Evolutionary conservation across 371 early-diverging fungal species (phyloP), one percentile per base, ranked within the genome.

Genomic region (Zychaea mexicana): DNA sequence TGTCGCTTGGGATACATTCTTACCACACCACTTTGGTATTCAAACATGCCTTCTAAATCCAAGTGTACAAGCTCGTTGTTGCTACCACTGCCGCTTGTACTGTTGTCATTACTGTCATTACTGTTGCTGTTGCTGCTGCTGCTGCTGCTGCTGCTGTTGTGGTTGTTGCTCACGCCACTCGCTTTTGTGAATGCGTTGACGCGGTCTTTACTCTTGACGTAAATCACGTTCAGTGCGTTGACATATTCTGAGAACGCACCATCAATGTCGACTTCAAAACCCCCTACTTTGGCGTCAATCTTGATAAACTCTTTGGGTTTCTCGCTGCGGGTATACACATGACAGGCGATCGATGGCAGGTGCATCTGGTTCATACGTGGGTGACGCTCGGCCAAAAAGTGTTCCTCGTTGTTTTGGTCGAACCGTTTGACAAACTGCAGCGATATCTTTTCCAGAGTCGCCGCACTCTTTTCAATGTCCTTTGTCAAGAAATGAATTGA

Each of bases 361-460:
- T 75, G 57, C 58, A 92, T 69, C 15, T 88, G 83, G 58, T 94
- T 94, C 78, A 86, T 84, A 22, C 83, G 84, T n/a, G 86, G 77
- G 67, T 92, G 91, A 7, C 81, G 77, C 2, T 83, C 69, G 0
- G 91, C 86, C 28, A 83, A 62, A 67, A 92, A 94, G 64, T 87
- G 86, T 1, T 86, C 81, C 31, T 90, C 89, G 22, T 88, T 86
- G 66, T 79, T 79, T 64, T 85, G 87, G 63, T 94, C 89, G 71
- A 94, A 92, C 13, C 71, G 61, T 15, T 87, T 79, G 15, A 94
- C 90, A 70, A 92, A 94, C 67, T 92, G 92, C 19, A 91, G 61
- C 30, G 84, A 78, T 0, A 92, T 77, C 13, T 89, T 81, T 15
- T 77, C 82, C 39, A 94, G 61, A 17, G 76, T 76, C 6, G 87